Percentiles rank a stretch among this genome's conserved stretches.
phyloP scores from a whole-genome alignment of 2,329 filamentous ascomycete species.

The Xylaria sp. region DNA sequence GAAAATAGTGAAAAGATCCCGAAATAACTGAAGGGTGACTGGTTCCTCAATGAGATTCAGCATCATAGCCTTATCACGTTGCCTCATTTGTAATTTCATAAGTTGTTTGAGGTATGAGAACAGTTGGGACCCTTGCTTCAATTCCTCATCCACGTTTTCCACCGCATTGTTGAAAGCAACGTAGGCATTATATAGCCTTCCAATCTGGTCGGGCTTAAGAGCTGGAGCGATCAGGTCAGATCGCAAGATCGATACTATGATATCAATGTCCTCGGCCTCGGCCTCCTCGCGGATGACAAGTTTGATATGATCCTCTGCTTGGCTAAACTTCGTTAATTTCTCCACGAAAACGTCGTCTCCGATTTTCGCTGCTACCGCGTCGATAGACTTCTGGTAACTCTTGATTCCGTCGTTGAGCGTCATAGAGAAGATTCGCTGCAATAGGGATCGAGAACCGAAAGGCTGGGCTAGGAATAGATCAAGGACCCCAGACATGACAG shows the following conservation, averaged over 20 bases:
- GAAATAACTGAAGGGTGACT: constrained; percentile 94
- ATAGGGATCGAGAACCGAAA: constrained; percentile 86
- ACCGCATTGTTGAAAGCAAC: constrained; percentile 96
- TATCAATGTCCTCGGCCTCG: constrained; percentile 77
- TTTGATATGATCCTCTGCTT: constrained; percentile 81
- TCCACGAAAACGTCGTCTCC: constrained; percentile 81
- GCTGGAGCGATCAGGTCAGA: constrained; percentile 80
- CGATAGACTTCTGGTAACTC: constrained; percentile 87
- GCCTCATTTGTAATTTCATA: constrained; percentile 88
- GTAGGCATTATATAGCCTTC: constrained; percentile 90
- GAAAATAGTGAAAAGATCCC: constrained; percentile 97
- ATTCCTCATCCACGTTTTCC: constrained; percentile 87
- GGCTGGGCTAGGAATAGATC: constrained; percentile 97
- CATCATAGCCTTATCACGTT: constrained; percentile 98
- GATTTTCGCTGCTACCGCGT: constrained; percentile 79
- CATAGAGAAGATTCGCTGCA: constrained; percentile 94
- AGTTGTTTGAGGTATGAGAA: constrained; percentile 96
- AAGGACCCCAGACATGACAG: constrained; percentile 94
- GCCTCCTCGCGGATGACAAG: constrained; percentile 79
- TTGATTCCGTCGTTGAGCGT: constrained; percentile 91
- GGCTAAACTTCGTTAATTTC: constrained; percentile 84
- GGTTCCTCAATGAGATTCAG: constrained; percentile 93
- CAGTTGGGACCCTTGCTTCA: constrained; percentile 88
- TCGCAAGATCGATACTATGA: constrained; percentile 85
- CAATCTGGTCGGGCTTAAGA: constrained; percentile 79